Evolutionary conservation across 371 early-diverging fungal species (phyloP), one percentile per base, ranked within the genome.

Genomic region (Rhizomucor pusillus): DNA sequence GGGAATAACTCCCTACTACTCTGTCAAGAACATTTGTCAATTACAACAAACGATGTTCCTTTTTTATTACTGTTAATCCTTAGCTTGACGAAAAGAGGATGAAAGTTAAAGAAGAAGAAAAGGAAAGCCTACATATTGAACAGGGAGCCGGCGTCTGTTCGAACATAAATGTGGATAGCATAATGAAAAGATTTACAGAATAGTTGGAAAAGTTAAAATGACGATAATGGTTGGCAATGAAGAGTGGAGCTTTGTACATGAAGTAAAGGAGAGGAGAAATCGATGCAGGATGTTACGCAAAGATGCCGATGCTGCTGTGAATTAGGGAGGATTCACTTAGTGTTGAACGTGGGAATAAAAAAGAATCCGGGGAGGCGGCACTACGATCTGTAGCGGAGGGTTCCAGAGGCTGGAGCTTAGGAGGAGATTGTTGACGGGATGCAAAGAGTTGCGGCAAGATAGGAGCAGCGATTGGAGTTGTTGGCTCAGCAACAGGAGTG

Each of bases 361-460:
- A 29, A 29, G 29, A 29, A 29, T 29, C 29, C 29, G 29, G 29
- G 7, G 29, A 29, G 29, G 29, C 29, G 3, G 29, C 29, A 29
- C 29, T 3, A 29, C 29, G 29, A 29, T 29, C 29, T 29, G 29
- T 24, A 33, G 56, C 14, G 33, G 57, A 57, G n/a, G 57, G 57
- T 22, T 57, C 57, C 13, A 57, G 57, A 13, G 57, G 57, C 23
- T 50, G 57, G 9, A 57, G 48, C 40, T 57, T 57, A n/a, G 45
- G 44, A n/a, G 36, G 29, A 14, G 51, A 24, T 45, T 22, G 57
- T 24, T 25, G 24, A 23, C 41, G 50, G 37, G 19, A 51, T 36
- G 18, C 25, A 24, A 57, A 23, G 34, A 47, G 35, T 39, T 47
- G 57, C 37, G 48, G 57, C 14, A 57, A 24, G 14, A 48, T 40